phyloP scores from a whole-genome alignment of 805 yeast genomes.

The Candida alai region DNA sequence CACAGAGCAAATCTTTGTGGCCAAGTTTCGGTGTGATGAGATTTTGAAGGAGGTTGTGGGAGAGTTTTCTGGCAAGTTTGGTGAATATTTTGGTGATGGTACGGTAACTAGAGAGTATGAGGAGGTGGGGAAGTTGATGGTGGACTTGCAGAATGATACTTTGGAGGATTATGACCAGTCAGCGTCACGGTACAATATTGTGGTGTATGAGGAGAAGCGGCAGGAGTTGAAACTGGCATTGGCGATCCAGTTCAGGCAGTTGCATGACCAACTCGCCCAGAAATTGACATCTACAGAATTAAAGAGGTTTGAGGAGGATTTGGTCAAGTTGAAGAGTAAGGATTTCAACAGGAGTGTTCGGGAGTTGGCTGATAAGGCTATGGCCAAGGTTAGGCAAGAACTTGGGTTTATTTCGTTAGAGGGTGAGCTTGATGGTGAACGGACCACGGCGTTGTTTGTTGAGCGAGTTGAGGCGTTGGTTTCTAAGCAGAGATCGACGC shows the following conservation, averaged over 20 bases:
- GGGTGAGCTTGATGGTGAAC: slow-evolving; percentile 24
- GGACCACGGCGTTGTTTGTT: slow-evolving; percentile 13
- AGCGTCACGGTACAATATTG: slow-evolving; percentile 70
- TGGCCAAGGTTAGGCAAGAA: slow-evolving; percentile 3
- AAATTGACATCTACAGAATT: slow-evolving; percentile 11
- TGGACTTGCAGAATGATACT: slow-evolving; percentile 41
- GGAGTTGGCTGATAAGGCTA: slow-evolving; percentile 5
- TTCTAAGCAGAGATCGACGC: slow-evolving; percentile 30
- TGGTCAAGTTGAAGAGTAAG: slow-evolving; percentile 10
- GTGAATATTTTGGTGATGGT: slow-evolving; percentile 12
- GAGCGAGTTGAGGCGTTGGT: slow-evolving; percentile 43
- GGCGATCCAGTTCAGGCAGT: slow-evolving; percentile 23
- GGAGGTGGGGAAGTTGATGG: slow-evolving; percentile 42
- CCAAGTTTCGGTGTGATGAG: slow-evolving; percentile 92
- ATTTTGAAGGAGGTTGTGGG: slow-evolving; percentile 45
- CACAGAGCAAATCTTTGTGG: slow-evolving; percentile 92
- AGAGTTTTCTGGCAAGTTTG: slow-evolving; percentile 23
- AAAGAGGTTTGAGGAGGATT: slow-evolving; percentile 12
- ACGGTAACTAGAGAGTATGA: slow-evolving; percentile 32
- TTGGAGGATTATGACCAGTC: slow-evolving; percentile 56
- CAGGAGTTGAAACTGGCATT: slow-evolving; percentile 43
- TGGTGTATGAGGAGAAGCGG: slow-evolving; percentile 67
- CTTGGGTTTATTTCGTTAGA: slow-evolving; percentile 21
- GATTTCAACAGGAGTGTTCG: slow-evolving; percentile 8
- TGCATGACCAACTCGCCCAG: slow-evolving; percentile 33